A percentile compares a stretch with the other conserved stretches of the same genome.
These are phyloP conservation scores for Aspergillus pseudotamarii DNA, from an alignment of 2,329 filamentous ascomycete species.

Conservation along the genomic window DNA sequence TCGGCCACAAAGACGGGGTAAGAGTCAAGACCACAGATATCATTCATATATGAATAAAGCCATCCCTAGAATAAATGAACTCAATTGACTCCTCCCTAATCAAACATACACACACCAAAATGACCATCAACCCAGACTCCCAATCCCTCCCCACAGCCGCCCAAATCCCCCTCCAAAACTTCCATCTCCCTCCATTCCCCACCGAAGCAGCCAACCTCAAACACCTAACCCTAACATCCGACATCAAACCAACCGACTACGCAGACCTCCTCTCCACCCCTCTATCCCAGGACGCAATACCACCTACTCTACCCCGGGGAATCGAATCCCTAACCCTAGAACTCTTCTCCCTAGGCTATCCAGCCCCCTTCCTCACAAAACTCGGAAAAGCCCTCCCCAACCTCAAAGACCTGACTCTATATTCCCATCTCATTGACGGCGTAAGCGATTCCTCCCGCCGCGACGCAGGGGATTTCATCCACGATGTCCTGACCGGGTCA, in stretches of 20 bases:
- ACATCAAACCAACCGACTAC: constrained; percentile 48
- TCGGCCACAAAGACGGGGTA: not conserved
- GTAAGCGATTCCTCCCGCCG: not conserved
- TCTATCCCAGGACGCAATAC: constrained; percentile 17
- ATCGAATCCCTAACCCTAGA: not conserved
- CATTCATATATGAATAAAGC: too few species aligned
- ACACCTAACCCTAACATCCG: not conserved
- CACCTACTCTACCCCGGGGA: not conserved
- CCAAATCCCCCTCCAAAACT: constrained; percentile 1
- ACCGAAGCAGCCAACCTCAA: not conserved
- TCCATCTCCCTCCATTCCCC: not conserved
- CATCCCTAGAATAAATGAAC: too few species aligned
- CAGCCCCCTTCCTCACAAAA: not conserved
- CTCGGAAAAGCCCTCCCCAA: not conserved
- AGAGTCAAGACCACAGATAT: too few species aligned
- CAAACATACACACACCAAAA: not conserved
- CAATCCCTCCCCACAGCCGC: not conserved
- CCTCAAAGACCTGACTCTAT: not conserved
- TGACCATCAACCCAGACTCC: not conserved
- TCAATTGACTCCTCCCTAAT: too few species aligned
- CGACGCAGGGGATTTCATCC: not conserved
- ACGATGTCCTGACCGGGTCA: not conserved
- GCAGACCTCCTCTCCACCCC: constrained; percentile 38
- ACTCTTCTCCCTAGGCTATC: not conserved
- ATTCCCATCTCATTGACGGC: not conserved